Evolutionary conservation across 2,329 filamentous ascomycete species (phyloP).

Genomic region (Knufia petricola): DNA sequence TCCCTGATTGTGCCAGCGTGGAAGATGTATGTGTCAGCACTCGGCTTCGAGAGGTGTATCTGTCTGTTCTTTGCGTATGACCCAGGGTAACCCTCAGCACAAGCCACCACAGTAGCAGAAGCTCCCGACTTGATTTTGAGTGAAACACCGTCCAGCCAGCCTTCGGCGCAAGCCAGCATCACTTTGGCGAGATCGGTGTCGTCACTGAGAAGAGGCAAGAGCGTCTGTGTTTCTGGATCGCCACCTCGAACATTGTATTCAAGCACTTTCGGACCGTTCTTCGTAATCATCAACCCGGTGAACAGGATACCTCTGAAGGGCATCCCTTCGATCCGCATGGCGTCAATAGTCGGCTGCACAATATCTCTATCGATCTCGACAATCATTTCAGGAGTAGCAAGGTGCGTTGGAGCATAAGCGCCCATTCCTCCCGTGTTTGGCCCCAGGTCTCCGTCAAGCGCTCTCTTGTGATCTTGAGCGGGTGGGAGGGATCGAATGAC

Average conservation of each 20-base stretch:
- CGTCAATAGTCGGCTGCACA: conserved; percentile 79
- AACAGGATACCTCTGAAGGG: conserved; percentile 69
- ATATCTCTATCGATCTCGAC: conserved; percentile 70
- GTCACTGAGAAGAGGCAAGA: conserved; percentile 60
- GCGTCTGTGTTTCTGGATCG: conserved; percentile 82
- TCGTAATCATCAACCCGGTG: conserved; percentile 89
- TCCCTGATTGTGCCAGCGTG: conserved; percentile 73
- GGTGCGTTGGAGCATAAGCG: conserved; percentile 84
- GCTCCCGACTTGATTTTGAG: conserved; percentile 61
- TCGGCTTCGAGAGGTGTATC: conserved; percentile 47
- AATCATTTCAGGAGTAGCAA: conserved; percentile 65
- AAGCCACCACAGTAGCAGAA: conserved; percentile 87
- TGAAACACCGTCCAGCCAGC: conserved; percentile 59
- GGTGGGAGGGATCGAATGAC: conserved; percentile 75
- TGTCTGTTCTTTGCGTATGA: conserved; percentile 69
- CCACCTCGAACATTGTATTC: conserved; percentile 94
- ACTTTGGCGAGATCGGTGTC: conserved; percentile 80
- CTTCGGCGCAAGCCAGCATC: conserved; percentile 74
- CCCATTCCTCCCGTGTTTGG: conserved; percentile 98
- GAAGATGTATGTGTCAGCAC: conserved; percentile 64
- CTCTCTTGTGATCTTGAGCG: conserved; percentile 93
- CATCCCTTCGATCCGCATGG: conserved; percentile 68
- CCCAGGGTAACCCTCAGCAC: conserved; percentile 82
- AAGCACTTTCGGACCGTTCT: conserved; percentile 66
- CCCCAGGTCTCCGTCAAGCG: conserved; percentile 79